Conservation (phyloP, 2,329 filamentous ascomycete species). For the Didymella pomorum region DNA sequence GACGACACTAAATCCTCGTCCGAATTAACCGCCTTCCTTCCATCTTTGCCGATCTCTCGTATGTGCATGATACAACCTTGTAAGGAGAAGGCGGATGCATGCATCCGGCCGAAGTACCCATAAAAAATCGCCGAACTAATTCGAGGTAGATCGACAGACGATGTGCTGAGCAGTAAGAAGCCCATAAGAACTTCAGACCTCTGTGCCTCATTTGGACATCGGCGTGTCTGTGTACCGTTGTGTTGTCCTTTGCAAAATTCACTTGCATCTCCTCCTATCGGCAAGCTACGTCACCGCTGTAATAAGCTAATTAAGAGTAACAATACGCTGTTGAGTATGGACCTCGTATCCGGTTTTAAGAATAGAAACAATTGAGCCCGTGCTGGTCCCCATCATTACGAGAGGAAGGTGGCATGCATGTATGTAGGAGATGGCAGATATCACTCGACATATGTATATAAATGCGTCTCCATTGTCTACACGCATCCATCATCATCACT, state of each 20-base stretch:
- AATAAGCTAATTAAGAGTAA: neutral
- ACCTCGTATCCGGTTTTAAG: neutral
- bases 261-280: neutral
- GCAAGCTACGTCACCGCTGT: neutral
- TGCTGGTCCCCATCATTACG: conserved; percentile 4
- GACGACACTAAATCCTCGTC: neutral
- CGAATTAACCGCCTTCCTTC: neutral
- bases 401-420: neutral
- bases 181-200: neutral
- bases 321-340: neutral
- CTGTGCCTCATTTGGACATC: neutral
- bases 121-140: neutral
- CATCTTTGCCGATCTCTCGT: neutral
- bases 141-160: neutral
- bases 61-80: neutral
- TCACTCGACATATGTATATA: too few relatives aligned
- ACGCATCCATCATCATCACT: neutral
- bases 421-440: neutral
- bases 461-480: neutral
- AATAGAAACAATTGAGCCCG: neutral
- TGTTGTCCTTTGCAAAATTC: neutral
- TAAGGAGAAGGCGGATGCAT: neutral
- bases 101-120: neutral
- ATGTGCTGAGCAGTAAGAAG: neutral
- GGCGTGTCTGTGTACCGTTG: too few relatives aligned